These are phyloP conservation scores for Botrytis sinoallii DNA, from an alignment of 2,329 filamentous ascomycete species.

Conservation along the genomic window DNA sequence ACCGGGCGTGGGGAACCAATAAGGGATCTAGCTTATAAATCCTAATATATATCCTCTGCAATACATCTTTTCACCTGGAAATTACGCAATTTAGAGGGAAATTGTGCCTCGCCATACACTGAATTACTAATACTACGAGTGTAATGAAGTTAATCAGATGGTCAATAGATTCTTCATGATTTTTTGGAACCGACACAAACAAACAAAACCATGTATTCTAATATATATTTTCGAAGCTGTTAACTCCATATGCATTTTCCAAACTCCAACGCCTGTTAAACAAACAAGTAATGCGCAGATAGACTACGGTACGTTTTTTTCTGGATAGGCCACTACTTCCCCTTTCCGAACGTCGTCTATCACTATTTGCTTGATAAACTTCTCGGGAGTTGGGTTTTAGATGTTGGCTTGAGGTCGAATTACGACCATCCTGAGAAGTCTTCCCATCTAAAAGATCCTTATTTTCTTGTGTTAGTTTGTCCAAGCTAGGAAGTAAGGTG, in stretches of 20 bases:
- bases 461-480: too few species aligned
- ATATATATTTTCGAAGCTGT: neutral
- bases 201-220: neutral
- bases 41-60: neutral
- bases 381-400: too few species aligned
- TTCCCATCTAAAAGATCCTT: too few species aligned
- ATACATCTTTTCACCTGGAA: neutral
- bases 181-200: neutral
- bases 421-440: too few species aligned
- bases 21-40: neutral
- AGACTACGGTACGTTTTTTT: too few species aligned
- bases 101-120: neutral
- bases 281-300: too few species aligned
- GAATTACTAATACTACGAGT: neutral
- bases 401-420: too few species aligned
- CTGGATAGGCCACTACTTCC: too few species aligned
- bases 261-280: neutral
- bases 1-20: neutral
- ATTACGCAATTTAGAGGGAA: neutral
- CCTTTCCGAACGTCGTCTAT: neutral
- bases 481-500: too few species aligned
- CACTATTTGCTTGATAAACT: too few species aligned
- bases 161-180: neutral
- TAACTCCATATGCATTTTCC: neutral
- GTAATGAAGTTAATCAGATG: neutral